Conservation (phyloP, 495 filamentous ascomycete species). For the Podospora anserina region DNA sequence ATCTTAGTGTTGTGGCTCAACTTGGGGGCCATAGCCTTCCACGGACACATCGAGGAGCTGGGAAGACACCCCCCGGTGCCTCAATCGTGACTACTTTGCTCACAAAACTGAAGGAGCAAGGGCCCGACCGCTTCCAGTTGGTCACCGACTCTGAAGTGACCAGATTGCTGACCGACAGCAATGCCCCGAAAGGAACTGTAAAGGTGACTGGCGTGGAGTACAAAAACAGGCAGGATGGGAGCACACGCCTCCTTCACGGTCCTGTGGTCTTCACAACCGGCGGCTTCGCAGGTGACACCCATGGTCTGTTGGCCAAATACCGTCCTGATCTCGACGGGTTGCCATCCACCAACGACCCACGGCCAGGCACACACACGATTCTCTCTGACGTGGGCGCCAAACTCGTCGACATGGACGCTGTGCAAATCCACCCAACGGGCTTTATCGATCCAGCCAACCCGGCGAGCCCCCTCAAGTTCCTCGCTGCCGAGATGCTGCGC, state of each 20-base stretch:
- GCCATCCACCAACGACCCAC: conserved; percentile 59
- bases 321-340: conserved; percentile 54
- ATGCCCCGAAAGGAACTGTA: neutral
- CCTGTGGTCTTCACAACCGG: conserved; percentile 57
- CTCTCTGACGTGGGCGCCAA: conserved; percentile 47
- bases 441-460: conserved; percentile 61
- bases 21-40: conserved; percentile 52
- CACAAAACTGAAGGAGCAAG: conserved; percentile 39
- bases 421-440: conserved; percentile 65
- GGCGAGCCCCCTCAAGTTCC: conserved; percentile 47
- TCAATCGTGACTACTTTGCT: conserved; percentile 52
- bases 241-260: conserved; percentile 36
- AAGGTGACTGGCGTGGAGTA: conserved; percentile 40
- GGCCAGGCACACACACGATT: conserved; percentile 48
- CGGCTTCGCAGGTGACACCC: conserved; percentile 57
- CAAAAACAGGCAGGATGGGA: neutral
- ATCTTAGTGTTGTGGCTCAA: conserved; percentile 52
- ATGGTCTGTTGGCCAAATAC: conserved; percentile 51
- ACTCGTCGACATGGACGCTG: conserved; percentile 57
- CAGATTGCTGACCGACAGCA: conserved; percentile 34
- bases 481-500: conserved; percentile 58
- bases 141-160: conserved; percentile 45
- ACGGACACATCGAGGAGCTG: conserved; percentile 54
- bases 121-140: conserved; percentile 45
- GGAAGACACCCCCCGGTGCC: conserved; percentile 50